Conservation (phyloP, 331 rosid genomes). For the Acacia pycnantha region DNA sequence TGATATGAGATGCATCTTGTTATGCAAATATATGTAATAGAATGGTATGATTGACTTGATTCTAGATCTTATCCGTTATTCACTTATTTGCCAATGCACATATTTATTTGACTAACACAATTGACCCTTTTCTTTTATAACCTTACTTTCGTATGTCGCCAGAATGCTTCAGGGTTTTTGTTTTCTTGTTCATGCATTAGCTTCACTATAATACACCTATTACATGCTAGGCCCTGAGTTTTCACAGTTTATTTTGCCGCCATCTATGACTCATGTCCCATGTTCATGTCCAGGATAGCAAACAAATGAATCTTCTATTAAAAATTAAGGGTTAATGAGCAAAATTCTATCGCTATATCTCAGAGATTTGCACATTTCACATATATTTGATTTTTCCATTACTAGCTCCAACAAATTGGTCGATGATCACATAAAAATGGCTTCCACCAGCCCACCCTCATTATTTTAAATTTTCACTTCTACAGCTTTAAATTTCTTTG, state of each 20-base stretch:
- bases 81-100: background rate
- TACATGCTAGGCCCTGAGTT: background rate
- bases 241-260: background rate
- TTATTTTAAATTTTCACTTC: background rate
- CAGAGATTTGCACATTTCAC: slow-evolving; percentile 1
- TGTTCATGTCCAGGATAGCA: background rate
- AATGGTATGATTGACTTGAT: background rate
- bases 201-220: background rate
- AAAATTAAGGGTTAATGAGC: background rate
- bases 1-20: background rate
- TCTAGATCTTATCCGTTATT: background rate
- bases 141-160: background rate
- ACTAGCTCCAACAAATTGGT: slow-evolving; percentile 5
- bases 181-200: background rate
- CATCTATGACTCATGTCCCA: background rate
- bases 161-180: background rate
- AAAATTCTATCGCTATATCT: background rate
- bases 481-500: background rate
- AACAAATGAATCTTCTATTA: background rate
- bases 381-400: slow-evolving; percentile 7
- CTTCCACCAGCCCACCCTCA: slow-evolving; percentile 3
- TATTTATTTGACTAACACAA: background rate
- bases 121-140: background rate
- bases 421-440: slow-evolving; percentile 7
- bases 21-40: background rate